Evolutionary conservation across 139 green algal species (phyloP), one percentile per base, ranked within the genome.

Genomic region (Pedinophyceae sp.): DNA sequence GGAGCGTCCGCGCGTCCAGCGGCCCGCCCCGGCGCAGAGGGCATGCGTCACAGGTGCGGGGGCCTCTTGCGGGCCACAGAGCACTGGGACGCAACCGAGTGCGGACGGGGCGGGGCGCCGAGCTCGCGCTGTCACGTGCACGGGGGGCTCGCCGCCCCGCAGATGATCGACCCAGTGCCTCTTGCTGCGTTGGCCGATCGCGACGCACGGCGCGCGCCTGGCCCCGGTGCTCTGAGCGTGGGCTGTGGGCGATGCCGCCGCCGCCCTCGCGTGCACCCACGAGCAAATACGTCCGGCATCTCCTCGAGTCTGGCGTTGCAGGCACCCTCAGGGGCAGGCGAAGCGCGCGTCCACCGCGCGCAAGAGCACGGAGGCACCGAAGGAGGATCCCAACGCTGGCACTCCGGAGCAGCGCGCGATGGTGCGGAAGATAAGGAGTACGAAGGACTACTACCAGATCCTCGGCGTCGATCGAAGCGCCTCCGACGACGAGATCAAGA

Each of bases 401-500:
- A 70, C 63, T 29, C 57, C 56, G 45, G 56, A 70, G 47, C 50
- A 65, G 59, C 40, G n/a, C n/a, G 48, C 43, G 13, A 19, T 59
- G 30, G 66, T 74, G n/a, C 13, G 25, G 30, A 29, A 56, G 5
- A 67, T 66, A 50, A 43, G 30, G 0, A 10, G n/a, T 22, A 27
- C 45, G 7, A 55, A 66, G 48, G 40, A 68, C 48, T 72, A 69
- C 53, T 75, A 75, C 54, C 57, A 64, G 41, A 51, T 69, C 4
- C 49, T 75, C 30, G 58, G 30, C 17, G 24, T 72, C n/a, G 39
- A 30, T 15, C 17, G 54, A 65, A 28, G 43, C 4, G 24, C 18
- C 5, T 48, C 57, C n/a, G 63, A 75, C 18, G 58, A 70, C 4
- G 67, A 74, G 19, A 39, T 75, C 41, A 67, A 68, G 40, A 60